These are phyloP conservation scores for Suhomyces wounanorum DNA, from an alignment of 1,139 yeast species.

Conservation along the genomic window DNA sequence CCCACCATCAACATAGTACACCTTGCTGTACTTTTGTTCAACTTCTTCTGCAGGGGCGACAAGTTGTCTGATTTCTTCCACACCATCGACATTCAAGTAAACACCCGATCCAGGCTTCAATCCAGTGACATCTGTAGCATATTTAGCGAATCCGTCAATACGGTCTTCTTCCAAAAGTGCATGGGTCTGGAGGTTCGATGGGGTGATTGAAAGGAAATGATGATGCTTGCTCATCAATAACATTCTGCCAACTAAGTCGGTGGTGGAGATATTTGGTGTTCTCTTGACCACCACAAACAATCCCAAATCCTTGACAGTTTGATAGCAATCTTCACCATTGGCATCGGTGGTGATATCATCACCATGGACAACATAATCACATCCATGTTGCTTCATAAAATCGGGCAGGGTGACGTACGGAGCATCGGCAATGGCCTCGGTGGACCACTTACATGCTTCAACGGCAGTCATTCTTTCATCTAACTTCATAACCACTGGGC, in stretches of 20 bases:
- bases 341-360: conserved; percentile 98
- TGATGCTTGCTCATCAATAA: conserved; percentile 60
- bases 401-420: conserved; percentile 94
- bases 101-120: conserved; percentile 62
- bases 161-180: conserved; percentile 38
- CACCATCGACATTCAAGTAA: conserved; percentile 35
- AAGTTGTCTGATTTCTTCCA: conserved; percentile 28
- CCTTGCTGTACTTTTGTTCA: conserved; percentile 31
- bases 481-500: conserved; percentile 88
- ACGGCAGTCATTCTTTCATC: conserved; percentile 82
- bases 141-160: conserved; percentile 44
- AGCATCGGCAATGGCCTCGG: conserved; percentile 70
- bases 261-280: conserved; percentile 91
- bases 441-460: conserved; percentile 88
- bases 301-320: conserved; percentile 79
- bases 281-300: conserved; percentile 85
- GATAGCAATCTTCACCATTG: conserved; percentile 90
- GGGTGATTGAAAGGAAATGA: conserved; percentile 47
- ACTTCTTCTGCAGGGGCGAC: conserved; percentile 35
- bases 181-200: conserved; percentile 22
- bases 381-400: conserved; percentile 72
- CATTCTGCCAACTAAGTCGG: conserved; percentile 94
- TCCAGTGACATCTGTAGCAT: conserved; percentile 73
- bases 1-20: conserved; percentile 76
- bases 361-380: conserved; percentile 93